Base-by-base conservation (phyloP, 768 basidiomycete species). In the Auriculariales sp. region DNA sequence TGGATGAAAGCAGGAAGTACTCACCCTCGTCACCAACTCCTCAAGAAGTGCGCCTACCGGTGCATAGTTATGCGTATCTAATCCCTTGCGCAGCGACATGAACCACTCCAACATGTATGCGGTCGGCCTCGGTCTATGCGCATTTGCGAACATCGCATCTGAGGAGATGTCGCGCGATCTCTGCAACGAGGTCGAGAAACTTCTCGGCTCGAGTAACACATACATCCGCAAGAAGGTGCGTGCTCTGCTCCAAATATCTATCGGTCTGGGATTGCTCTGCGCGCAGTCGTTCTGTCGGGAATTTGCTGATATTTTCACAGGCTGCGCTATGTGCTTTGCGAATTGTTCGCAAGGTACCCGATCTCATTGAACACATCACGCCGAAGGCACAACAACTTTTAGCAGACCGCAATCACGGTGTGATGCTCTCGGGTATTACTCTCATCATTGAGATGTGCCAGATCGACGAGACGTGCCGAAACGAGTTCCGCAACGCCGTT, bases 151-250 rank as follows among this genome's bases (percentile, higher is more conserved):
- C 61, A 98, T 98, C 56, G 91, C 95, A 9, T 95, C 92, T 17
- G 95, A 99, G 66, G 95, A 99, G 67, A 99, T 99, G 95, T 92
- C 94, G 27, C 80, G 95, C 54, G 95, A 99, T 72, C 71, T 99
- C 56, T 87, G 86, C 49, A 94, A 97, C 59, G 95, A 98, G 70
- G 87, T 99, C 56, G 93, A 97, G 68, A 97, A 98, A 66, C 72
- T 98, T 3, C 70, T 99, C 49, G 95, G 95, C 9, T 94, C 91
- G 30, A 93, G 90, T 55, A 99, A 99, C 61, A 90, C 94, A 3
- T 99, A 99, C 66, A 97, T 99, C 56, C 84, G 95, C 50, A 98
- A 98, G 69, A 99, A 99, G 82, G 94, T 88, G 52, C 50, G 71
- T 58, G 30, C 42, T 47, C 51, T 19, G n/a, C n/a, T n/a, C n/a